These are phyloP conservation scores for Phytopythium oedochilum DNA, from an alignment of 352 stramenopile species.

Conservation along the genomic window DNA sequence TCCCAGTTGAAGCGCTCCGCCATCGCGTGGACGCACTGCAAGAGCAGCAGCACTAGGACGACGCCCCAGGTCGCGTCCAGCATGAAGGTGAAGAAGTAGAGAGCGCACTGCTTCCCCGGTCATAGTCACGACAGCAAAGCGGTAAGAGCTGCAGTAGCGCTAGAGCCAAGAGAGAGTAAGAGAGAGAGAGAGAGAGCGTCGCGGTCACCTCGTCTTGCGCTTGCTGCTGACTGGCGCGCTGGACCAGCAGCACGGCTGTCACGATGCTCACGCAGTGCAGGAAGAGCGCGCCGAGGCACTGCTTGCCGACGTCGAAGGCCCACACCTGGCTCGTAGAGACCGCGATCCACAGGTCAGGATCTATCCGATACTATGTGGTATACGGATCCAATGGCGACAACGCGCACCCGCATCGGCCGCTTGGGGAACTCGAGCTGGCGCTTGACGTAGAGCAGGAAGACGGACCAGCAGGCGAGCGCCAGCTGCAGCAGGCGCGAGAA, in stretches of 20 bases:
- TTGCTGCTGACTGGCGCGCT: constrained; percentile 15
- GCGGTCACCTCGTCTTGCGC: constrained; percentile 28
- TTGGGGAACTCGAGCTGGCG: constrained; percentile 72
- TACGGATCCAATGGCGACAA: background rate
- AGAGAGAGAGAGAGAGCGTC: too few relatives aligned
- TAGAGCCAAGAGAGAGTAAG: too few relatives aligned
- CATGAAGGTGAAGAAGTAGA: constrained; percentile 75
- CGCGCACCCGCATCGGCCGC: constrained; percentile 43
- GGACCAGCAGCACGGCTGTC: constrained; percentile 52
- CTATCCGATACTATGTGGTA: background rate
- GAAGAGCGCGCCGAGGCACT: constrained; percentile 50
- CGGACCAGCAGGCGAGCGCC: constrained; percentile 33
- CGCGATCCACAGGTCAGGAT: too few relatives aligned
- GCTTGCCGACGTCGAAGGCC: constrained; percentile 67
- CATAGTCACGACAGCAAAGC: too few relatives aligned
- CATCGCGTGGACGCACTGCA: constrained; percentile 33
- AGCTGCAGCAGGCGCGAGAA: constrained; percentile 60
- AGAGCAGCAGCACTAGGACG: constrained; percentile 38
- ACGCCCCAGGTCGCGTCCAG: constrained; percentile 59
- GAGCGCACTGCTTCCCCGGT: constrained; percentile 32
- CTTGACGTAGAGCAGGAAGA: constrained; percentile 75
- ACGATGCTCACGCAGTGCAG: constrained; percentile 63
- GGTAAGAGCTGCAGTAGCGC: too few relatives aligned
- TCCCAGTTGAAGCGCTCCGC: constrained; percentile 25
- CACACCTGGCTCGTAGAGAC: constrained; percentile 43